phyloP scores from a whole-genome alignment of 257 asterid species.

The Solanum verrucosum region DNA sequence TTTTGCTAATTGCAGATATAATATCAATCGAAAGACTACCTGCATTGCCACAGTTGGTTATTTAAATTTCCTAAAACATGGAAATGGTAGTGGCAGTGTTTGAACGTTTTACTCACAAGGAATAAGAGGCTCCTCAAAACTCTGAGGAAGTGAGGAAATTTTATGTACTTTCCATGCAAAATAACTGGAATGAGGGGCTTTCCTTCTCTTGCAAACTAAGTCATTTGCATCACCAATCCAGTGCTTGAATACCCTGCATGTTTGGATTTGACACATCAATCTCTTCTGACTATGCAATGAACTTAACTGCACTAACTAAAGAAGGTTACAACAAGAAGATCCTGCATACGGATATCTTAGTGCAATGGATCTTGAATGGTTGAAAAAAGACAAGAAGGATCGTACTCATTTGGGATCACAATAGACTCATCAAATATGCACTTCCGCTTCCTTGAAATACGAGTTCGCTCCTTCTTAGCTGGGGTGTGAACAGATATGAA shows the following conservation, averaged over 20 bases:
- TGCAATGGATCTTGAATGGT: neutral
- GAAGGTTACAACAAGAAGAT: neutral
- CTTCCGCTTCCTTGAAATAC: slow-evolving; percentile 48
- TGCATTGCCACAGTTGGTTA: slow-evolving; percentile 8
- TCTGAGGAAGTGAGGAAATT: slow-evolving; percentile 27
- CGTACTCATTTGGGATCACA: slow-evolving; percentile 47
- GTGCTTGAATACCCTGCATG: slow-evolving; percentile 32
- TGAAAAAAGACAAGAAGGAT: neutral
- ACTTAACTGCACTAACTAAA: neutral
- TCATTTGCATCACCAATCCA: slow-evolving; percentile 41
- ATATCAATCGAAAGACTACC: slow-evolving; percentile 28
- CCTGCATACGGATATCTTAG: neutral
- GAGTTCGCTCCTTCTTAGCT: slow-evolving; percentile 45
- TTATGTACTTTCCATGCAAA: slow-evolving; percentile 46
- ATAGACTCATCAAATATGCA: slow-evolving; percentile 30
- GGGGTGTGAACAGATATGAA: slow-evolving; percentile 55
- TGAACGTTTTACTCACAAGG: slow-evolving; percentile 37
- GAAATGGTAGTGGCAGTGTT: neutral
- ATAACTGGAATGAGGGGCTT: slow-evolving; percentile 29
- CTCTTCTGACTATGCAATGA: neutral
- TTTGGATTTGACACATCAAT: neutral
- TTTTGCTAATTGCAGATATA: slow-evolving; percentile 10
- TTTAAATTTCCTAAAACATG: neutral
- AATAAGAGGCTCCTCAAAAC: slow-evolving; percentile 52
- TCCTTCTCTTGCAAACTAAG: slow-evolving; percentile 38